Evolutionary conservation across 495 filamentous ascomycete species (phyloP).

Genomic region (Aspergillus carlsbadensis): DNA sequence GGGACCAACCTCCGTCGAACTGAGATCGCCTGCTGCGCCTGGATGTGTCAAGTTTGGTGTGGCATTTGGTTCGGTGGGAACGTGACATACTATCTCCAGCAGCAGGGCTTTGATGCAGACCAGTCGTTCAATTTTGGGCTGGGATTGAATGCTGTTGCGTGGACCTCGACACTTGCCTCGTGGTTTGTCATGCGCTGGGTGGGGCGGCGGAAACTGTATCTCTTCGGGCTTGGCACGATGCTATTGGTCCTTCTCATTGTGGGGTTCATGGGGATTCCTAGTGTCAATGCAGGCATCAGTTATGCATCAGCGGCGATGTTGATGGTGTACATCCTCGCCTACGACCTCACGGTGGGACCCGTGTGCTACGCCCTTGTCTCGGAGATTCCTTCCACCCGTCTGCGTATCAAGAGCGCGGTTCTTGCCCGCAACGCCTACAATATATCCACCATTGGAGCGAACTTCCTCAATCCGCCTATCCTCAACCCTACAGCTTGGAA

Average conservation of each 20-base stretch:
- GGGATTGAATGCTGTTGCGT: conserved; percentile 49
- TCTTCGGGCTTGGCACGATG: conserved; percentile 45
- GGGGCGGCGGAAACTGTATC: conserved; percentile 54
- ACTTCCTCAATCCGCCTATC: conserved; percentile 63
- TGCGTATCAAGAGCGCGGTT: conserved; percentile 61
- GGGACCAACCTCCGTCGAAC: conserved; percentile 40
- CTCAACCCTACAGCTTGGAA: conserved; percentile 62
- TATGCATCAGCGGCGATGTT: conserved; percentile 56
- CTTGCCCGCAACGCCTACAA: conserved; percentile 58
- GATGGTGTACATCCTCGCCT: conserved; percentile 56
- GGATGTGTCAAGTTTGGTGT: conserved; percentile 17
- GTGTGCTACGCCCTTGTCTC: conserved; percentile 61
- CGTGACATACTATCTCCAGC: conserved; percentile 54
- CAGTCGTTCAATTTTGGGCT: conserved; percentile 47
- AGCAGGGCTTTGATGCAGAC: background rate
- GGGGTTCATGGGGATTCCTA: conserved; percentile 54
- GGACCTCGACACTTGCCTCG: conserved; percentile 59
- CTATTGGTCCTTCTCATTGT: conserved; percentile 54
- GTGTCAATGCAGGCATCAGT: conserved; percentile 30
- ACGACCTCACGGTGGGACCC: conserved; percentile 57
- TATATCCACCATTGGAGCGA: conserved; percentile 56
- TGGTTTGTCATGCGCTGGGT: conserved; percentile 62
- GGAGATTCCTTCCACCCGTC: conserved; percentile 56
- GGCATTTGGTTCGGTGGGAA: conserved; percentile 25
- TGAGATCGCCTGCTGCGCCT: conserved; percentile 31